These are phyloP conservation scores for Penicillium samsonianum DNA, from an alignment of 495 filamentous ascomycete species.

Conservation along the genomic window DNA sequence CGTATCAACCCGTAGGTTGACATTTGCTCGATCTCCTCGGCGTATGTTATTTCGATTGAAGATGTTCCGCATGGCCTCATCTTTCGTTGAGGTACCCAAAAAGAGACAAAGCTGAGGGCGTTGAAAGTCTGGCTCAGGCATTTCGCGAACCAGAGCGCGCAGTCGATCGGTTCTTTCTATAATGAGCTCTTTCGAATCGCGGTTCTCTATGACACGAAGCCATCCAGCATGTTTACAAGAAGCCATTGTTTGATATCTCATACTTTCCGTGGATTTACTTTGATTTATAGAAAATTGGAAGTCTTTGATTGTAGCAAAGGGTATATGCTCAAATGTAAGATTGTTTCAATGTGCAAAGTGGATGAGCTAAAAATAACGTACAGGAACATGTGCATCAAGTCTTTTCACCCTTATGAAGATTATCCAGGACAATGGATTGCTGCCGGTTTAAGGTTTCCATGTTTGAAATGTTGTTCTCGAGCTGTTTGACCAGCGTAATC, in stretches of 20 bases:
- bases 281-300: conserved; percentile 3
- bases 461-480: conserved; percentile 1
- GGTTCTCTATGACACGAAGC: conserved; percentile 19
- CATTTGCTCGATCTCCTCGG: conserved; percentile 14
- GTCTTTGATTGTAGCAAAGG: conserved; percentile 2
- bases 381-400: not conserved
- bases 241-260: conserved; percentile 11
- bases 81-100: conserved; percentile 25
- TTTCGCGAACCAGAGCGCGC: conserved; percentile 18
- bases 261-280: not conserved
- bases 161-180: conserved; percentile 25
- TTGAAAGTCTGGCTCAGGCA: conserved; percentile 23
- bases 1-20: conserved; percentile 24
- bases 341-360: conserved; percentile 2
- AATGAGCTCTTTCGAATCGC: conserved; percentile 14
- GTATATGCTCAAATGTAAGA: not conserved
- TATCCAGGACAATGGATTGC: not conserved
- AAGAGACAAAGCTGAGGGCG: conserved; percentile 26
- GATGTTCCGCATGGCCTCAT: conserved; percentile 22
- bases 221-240: conserved; percentile 23
- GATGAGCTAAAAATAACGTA: not conserved
- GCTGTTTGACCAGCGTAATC: not conserved
- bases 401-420: not conserved
- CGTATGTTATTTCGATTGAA: conserved; percentile 24
- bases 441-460: conserved; percentile 1